Base-by-base conservation (phyloP, 768 basidiomycete species). In the Russula griseocarnosa region DNA sequence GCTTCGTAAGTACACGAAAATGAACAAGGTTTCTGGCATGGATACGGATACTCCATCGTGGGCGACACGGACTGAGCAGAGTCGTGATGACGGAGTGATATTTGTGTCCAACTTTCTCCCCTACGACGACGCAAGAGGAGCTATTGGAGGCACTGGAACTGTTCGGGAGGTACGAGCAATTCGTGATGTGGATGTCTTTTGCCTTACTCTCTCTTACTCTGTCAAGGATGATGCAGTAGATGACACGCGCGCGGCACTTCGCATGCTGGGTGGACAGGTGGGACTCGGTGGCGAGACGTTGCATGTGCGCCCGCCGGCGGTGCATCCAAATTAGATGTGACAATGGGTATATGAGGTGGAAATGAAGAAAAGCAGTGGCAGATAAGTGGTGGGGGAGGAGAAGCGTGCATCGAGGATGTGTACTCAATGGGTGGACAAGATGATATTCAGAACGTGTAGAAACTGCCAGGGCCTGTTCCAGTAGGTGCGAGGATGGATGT, bases 161-260 rank as follows among this genome's bases (percentile, higher is more conserved):
- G 24, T 44, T 60, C 30, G 59, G 63, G 1, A 60, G 28, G n/a
- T 30, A 44, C 42, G 32, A 65, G 6, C 9, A 14, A 46, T 34
- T 55, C 20, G 59, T 61, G n/a, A 65, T 65, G 59, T 59, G 63
- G 61, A 46, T 30, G 59, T 51, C 11, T 24, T 20, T 42, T 22
- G 1, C 16, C 30, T 28, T 6, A 28, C 0, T 55, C 30, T 32
- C 14, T 46, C 28, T 40, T n/a, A n/a, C 20, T 34, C 20, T 52
- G 22, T 40, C 20, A 5, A 6, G 13, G n/a, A n/a, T n/a, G n/a
- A n/a, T n/a, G n/a, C n/a, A n/a, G n/a, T n/a, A 28, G 53, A 60
- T 20, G 49, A 56, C 5, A 59, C 63, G 24, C 54, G 59, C 5
- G 13, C n/a, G 9, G 63, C n/a, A 10, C 24, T 56, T 4, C 54